A percentile compares a stretch with the other conserved stretches of the same genome.
phyloP scores from a whole-genome alignment of 1,284 basidiomycete genomes.

The Cyathus olla region DNA sequence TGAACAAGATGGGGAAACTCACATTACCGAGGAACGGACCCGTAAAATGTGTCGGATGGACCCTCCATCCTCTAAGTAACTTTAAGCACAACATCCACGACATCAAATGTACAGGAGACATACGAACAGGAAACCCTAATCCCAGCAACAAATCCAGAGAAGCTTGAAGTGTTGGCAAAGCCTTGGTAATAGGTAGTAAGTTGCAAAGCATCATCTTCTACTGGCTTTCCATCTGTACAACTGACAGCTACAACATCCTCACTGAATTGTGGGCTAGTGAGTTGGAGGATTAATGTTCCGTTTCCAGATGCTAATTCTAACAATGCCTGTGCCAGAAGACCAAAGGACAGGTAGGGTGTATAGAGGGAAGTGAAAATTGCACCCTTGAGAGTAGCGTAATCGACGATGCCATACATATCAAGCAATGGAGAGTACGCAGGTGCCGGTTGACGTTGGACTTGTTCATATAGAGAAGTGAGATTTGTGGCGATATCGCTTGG shows the following conservation, averaged over 20 bases:
- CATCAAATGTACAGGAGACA: background rate
- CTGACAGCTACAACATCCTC: background rate
- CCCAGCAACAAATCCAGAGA: background rate
- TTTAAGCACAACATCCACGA: background rate
- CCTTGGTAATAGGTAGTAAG: background rate
- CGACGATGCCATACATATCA: background rate
- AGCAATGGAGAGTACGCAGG: background rate
- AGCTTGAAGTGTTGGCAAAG: background rate
- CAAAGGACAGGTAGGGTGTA: background rate
- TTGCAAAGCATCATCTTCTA: background rate
- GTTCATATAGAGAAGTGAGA: conserved; percentile 14
- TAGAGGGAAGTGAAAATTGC: background rate
- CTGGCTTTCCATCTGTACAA: background rate
- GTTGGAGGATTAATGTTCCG: background rate
- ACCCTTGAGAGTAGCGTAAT: background rate
- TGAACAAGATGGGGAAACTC: conserved; percentile 48
- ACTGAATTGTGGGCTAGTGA: background rate
- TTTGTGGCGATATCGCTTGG: conserved; percentile 35
- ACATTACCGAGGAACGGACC: conserved; percentile 49
- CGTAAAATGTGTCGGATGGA: conserved; percentile 6
- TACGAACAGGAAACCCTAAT: background rate
- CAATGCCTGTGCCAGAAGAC: background rate
- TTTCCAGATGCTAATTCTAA: background rate
- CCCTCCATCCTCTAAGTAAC: background rate
- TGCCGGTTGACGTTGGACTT: background rate